Conservation (phyloP, 768 basidiomycete genomes). For the Russula sp. region DNA sequence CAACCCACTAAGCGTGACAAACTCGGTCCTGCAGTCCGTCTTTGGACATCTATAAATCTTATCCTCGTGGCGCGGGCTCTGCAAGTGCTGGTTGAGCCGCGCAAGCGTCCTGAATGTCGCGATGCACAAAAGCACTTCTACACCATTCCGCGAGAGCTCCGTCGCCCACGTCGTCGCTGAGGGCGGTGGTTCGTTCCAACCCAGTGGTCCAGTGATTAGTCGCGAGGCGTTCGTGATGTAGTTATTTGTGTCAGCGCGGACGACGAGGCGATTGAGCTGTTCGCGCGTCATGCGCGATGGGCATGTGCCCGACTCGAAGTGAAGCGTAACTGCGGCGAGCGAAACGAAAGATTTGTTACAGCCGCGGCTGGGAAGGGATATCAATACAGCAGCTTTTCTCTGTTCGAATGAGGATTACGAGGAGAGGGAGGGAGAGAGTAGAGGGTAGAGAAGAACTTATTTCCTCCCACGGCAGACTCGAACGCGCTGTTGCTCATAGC, state of each 20-base stretch:
- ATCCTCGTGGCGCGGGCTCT: slow-evolving; percentile 44
- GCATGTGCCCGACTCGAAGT: slow-evolving; percentile 62
- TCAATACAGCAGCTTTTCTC: no score
- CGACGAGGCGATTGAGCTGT: slow-evolving; percentile 23
- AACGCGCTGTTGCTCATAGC: no score
- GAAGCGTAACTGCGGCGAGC: slow-evolving; percentile 51
- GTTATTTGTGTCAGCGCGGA: slow-evolving; percentile 10
- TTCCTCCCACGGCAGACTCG: no score
- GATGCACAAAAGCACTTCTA: slow-evolving; percentile 71
- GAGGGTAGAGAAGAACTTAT: no score
- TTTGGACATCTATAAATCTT: slow-evolving; percentile 24
- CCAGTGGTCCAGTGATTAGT: background rate
- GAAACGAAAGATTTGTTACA: slow-evolving; percentile 52
- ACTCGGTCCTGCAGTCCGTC: slow-evolving; percentile 37
- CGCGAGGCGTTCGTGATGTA: slow-evolving; percentile 14
- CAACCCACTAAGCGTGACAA: slow-evolving; percentile 20
- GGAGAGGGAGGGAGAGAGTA: no score
- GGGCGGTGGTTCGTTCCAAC: slow-evolving; percentile 6
- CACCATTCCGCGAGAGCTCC: slow-evolving; percentile 43
- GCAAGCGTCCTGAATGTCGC: slow-evolving; percentile 40
- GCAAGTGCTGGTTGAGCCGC: slow-evolving; percentile 59
- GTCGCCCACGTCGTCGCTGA: slow-evolving; percentile 35
- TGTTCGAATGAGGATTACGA: no score
- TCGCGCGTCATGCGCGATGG: slow-evolving; percentile 46
- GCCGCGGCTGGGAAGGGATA: slow-evolving; percentile 40